phyloP scores from a whole-genome alignment of 345 rosid genomes.

The Firmiana major region DNA sequence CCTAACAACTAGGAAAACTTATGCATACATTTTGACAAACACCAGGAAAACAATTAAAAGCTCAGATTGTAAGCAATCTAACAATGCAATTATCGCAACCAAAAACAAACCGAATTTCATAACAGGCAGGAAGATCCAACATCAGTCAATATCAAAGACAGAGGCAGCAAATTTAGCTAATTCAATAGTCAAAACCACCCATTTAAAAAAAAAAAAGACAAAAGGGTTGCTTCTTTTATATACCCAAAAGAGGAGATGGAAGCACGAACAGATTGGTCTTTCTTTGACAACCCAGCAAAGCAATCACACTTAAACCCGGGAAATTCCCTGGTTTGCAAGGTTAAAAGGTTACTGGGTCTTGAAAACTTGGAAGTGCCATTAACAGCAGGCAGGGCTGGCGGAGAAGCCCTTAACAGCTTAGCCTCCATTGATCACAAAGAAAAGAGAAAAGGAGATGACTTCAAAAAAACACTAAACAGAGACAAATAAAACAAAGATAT shows the following conservation, averaged over 20 bases:
- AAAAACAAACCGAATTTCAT: not conserved
- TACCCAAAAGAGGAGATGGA: slow-evolving; percentile 50
- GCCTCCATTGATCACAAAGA: slow-evolving; percentile 45
- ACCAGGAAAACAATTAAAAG: not conserved
- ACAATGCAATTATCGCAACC: not conserved
- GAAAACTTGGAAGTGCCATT: slow-evolving; percentile 18
- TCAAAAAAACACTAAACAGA: not conserved
- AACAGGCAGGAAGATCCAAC: not conserved
- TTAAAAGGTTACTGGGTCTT: slow-evolving; percentile 17
- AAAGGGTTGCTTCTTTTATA: slow-evolving; percentile 7
- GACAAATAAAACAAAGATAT: not conserved
- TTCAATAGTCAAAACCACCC: too few relatives aligned
- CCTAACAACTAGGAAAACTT: not conserved
- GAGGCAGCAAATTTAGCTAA: not conserved
- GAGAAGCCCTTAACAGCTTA: slow-evolving; percentile 36
- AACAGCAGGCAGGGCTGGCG: slow-evolving; percentile 25
- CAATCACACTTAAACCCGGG: slow-evolving; percentile 15
- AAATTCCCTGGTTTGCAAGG: slow-evolving; percentile 11
- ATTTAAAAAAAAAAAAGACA: not conserved
- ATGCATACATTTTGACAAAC: not conserved
- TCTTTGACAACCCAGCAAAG: slow-evolving; percentile 29
- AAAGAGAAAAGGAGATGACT: not conserved
- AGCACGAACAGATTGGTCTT: slow-evolving; percentile 35
- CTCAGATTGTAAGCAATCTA: not conserved
- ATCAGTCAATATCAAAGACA: slow-evolving; percentile 1